phyloP scores from a whole-genome alignment of 257 asterid genomes.

The Solanum ossicruentum region DNA sequence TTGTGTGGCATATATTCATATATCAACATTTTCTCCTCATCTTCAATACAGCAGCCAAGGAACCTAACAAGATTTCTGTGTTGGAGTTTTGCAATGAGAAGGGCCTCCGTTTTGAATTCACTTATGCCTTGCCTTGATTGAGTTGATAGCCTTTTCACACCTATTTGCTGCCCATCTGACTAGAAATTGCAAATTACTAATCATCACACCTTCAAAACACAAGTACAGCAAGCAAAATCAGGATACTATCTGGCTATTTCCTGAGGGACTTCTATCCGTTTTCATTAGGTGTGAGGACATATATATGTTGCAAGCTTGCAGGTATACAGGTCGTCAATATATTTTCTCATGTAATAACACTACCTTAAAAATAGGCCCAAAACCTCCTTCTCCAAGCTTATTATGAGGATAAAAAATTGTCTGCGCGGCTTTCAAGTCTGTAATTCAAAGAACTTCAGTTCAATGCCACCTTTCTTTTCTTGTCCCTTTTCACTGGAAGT shows the following conservation, averaged over 20 bases:
- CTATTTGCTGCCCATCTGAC: slow-evolving; percentile 12
- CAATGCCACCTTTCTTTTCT: not conserved
- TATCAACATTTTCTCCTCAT: slow-evolving; percentile 17
- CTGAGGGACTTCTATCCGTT: not conserved
- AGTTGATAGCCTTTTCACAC: slow-evolving; percentile 16
- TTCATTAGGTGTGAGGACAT: not conserved
- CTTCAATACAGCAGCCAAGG: slow-evolving; percentile 15
- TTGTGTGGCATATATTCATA: slow-evolving; percentile 23
- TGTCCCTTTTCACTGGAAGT: not conserved
- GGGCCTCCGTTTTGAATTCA: slow-evolving; percentile 22
- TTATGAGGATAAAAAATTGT: slow-evolving; percentile 5
- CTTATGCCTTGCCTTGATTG: slow-evolving; percentile 12
- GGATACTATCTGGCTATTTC: not conserved
- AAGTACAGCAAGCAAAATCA: not conserved
- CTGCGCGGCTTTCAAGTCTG: not conserved
- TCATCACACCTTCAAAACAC: not conserved
- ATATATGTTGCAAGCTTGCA: not conserved
- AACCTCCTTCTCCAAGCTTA: slow-evolving; percentile 28
- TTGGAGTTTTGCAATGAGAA: slow-evolving; percentile 17
- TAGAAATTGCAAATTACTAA: not conserved
- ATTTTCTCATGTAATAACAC: not conserved
- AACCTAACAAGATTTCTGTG: slow-evolving; percentile 26
- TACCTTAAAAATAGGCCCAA: no score
- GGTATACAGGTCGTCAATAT: not conserved
- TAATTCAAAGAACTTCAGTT: not conserved